Conservation (phyloP, 2,329 filamentous ascomycete genomes). For the Neurospora sp. region DNA sequence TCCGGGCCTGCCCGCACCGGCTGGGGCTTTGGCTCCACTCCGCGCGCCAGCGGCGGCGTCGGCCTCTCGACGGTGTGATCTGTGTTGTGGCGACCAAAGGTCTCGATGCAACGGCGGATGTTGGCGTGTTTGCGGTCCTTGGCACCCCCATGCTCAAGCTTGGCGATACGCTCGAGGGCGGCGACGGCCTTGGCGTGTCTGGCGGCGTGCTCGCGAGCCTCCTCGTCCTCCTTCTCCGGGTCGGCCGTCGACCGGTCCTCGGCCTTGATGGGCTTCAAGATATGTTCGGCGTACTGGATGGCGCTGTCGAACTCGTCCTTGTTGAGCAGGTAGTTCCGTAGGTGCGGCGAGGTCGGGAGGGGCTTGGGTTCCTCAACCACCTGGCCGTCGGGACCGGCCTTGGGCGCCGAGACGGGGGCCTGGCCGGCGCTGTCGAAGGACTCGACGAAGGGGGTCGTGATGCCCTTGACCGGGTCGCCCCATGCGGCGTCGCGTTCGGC, state of each 20-base stretch:
- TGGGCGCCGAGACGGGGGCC: slow-evolving; percentile 25
- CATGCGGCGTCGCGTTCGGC: slow-evolving; percentile 53
- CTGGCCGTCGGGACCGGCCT: slow-evolving; percentile 32
- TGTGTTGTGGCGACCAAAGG: slow-evolving; percentile 86
- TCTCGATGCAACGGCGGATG: slow-evolving; percentile 72
- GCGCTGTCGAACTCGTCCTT: slow-evolving; percentile 57
- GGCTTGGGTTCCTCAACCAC: slow-evolving; percentile 27
- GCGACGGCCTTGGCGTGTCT: slow-evolving; percentile 60
- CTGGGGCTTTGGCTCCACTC: slow-evolving; percentile 31
- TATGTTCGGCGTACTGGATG: slow-evolving; percentile 54
- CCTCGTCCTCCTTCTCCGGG: slow-evolving; percentile 25
- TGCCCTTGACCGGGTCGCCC: slow-evolving; percentile 73
- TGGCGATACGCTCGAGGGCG: slow-evolving; percentile 71
- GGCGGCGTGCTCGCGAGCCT: slow-evolving; percentile 35
- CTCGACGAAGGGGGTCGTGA: slow-evolving; percentile 71
- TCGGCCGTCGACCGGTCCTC: slow-evolving; percentile 28
- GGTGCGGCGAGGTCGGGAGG: slow-evolving; percentile 37
- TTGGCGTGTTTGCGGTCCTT: slow-evolving; percentile 76
- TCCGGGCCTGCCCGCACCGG: slow-evolving; percentile 68
- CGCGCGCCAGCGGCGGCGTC: slow-evolving; percentile 44
- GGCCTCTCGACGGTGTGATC: slow-evolving; percentile 51
- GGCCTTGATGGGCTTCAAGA: slow-evolving; percentile 49
- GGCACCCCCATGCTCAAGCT: slow-evolving; percentile 65
- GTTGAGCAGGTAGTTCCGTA: slow-evolving; percentile 70
- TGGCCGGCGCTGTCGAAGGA: slow-evolving; percentile 63